Evolutionary conservation across 441 rosid species (phyloP).

Genomic region (Corymbia calophylla): DNA sequence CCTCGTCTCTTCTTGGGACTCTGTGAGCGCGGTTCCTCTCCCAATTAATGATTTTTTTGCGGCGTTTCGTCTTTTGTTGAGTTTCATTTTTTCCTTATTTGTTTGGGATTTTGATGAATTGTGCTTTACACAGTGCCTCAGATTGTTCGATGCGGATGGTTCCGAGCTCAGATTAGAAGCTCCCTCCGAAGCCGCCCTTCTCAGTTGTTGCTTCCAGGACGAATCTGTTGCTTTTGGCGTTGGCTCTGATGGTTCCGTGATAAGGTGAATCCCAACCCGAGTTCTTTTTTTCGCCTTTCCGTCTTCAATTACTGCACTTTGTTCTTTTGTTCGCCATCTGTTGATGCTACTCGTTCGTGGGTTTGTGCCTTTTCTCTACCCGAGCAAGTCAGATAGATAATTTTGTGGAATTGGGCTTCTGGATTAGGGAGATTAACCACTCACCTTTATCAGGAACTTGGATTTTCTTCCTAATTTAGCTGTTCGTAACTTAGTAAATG

Average conservation of each 20-base stretch:
- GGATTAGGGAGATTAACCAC: background rate
- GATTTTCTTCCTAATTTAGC: background rate
- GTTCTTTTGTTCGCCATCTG: background rate
- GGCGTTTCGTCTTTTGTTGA: background rate
- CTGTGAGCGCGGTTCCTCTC: slow-evolving; percentile 35
- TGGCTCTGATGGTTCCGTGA: slow-evolving; percentile 62
- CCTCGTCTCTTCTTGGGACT: slow-evolving; percentile 90
- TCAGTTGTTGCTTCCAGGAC: slow-evolving; percentile 68
- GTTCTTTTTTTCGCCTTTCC: background rate
- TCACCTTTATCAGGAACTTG: background rate
- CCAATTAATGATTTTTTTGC: background rate
- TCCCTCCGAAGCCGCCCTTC: slow-evolving; percentile 46
- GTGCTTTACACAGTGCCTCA: slow-evolving; percentile 35
- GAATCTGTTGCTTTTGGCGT: slow-evolving; percentile 46
- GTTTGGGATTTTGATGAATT: background rate
- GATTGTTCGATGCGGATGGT: slow-evolving; percentile 67
- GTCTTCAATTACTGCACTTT: background rate
- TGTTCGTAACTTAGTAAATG: background rate
- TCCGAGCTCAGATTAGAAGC: slow-evolving; percentile 40
- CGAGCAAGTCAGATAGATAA: background rate
- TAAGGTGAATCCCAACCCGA: slow-evolving; percentile 29
- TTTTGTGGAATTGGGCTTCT: background rate
- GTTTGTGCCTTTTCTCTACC: background rate
- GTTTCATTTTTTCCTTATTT: background rate
- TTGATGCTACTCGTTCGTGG: background rate